Evolutionary conservation across 1,139 yeast genomes (phyloP).

Genomic region (Hyphopichia wangnamkhiaoensis): DNA sequence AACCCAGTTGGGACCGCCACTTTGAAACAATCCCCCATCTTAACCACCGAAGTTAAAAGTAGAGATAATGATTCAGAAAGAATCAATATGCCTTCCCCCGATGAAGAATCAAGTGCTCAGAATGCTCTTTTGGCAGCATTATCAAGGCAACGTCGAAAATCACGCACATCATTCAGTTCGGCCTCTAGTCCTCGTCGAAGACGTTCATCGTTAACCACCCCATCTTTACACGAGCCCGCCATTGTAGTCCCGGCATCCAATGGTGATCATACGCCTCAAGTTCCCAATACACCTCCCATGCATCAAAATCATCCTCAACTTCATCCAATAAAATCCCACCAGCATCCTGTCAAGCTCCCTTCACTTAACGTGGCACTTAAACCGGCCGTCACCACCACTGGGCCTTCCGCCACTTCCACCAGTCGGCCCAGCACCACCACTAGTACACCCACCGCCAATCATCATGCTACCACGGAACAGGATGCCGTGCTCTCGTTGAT

Average conservation of each 20-base stretch:
- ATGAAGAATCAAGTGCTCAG: slow-evolving; percentile 47
- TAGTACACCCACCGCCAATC: not conserved
- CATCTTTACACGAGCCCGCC: slow-evolving; percentile 3
- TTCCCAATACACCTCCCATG: slow-evolving; percentile 1
- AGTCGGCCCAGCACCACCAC: too few relatives aligned
- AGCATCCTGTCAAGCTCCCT: slow-evolving; percentile 24
- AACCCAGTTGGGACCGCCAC: slow-evolving; percentile 7
- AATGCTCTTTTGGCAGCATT: slow-evolving; percentile 45
- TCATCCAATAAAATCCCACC: slow-evolving; percentile 5
- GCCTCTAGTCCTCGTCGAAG: slow-evolving; percentile 6
- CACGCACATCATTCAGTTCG: slow-evolving; percentile 18
- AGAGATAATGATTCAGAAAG: slow-evolving; percentile 1
- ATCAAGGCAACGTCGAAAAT: slow-evolving; percentile 26
- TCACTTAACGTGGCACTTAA: slow-evolving; percentile 30
- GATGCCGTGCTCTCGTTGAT: slow-evolving; percentile 48
- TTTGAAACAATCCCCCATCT: slow-evolving; percentile 26
- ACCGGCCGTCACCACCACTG: not conserved
- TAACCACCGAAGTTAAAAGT: slow-evolving; percentile 12
- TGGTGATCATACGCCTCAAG: not conserved
- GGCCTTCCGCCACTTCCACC: too few relatives aligned
- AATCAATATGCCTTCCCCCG: slow-evolving; percentile 29
- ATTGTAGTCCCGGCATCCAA: not conserved
- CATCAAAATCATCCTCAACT: not conserved
- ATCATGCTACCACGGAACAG: slow-evolving; percentile 30
- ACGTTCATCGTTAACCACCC: slow-evolving; percentile 1